Evolutionary conservation across 2,329 filamentous ascomycete species (phyloP), one percentile per base, ranked within the genome.

Genomic region (Phaeosphaeriaceae sp.): DNA sequence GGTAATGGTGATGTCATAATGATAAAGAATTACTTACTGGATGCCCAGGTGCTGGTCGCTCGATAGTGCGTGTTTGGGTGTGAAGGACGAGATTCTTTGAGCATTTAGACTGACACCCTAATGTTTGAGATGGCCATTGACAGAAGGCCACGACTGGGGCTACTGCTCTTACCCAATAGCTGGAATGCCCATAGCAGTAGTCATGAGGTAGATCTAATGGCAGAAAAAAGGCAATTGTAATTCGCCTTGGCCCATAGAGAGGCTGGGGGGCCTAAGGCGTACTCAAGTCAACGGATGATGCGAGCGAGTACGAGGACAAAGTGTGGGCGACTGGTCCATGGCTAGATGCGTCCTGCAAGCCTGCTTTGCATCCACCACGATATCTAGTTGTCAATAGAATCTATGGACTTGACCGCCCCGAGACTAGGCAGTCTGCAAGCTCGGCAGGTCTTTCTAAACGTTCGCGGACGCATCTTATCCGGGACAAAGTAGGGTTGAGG

Each of bases 381-480:
- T 8, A 17, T 30, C n/a, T n/a, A 26, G 36, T 26, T 26, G 21
- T 39, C n/a, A 28, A 4, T 26, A 5, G 26, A 6, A 28, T n/a
- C 21, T 40, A n/a, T 40, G 37, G 16, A 11, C 21, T 16, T 40
- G n/a, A 9, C 17, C 32, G 16, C 16, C 16, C 15, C 37, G 20
- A 28, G 21, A 40, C 21, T 15, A 39, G 21, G 21, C 26, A 28
- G 23, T 9, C 21, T 43, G 17, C 18, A 13, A 18, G 23, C 28
- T 45, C 46, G 49, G 52, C 26, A 21, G 17, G 9, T 12, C 30
- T 17, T 39, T 21, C 40, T 15, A 40, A 29, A 33, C 16, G 8
- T 28, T 39, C 23, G 49, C 38, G 52, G 42, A 32, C 41, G 20
- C 30, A 46, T 46, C 48, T 28, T 51, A 45, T 53, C 46, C 52